Conservation (phyloP, 257 asterid genomes). For the Nicotiana tabacum region DNA sequence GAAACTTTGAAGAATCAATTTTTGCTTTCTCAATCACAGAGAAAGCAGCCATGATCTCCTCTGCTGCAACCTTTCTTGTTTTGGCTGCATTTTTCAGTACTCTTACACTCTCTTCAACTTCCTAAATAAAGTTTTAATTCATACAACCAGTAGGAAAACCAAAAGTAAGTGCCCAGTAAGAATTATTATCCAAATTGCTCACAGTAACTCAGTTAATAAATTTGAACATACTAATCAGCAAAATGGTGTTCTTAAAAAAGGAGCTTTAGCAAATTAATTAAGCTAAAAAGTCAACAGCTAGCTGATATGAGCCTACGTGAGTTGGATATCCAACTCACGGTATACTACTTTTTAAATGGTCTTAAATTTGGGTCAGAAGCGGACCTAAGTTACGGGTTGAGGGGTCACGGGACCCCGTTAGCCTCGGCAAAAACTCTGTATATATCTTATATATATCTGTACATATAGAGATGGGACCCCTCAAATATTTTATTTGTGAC, state of each 20-base stretch:
- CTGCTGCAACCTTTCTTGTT: constrained; percentile 60
- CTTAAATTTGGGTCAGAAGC: no score
- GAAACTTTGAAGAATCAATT: constrained; percentile 62
- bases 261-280: not conserved
- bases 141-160: not conserved
- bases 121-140: constrained; percentile 35
- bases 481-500: no score
- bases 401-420: no score
- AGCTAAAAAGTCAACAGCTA: not conserved
- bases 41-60: constrained; percentile 64
- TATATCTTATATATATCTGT: no score
- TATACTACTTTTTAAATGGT: no score
- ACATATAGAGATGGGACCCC: no score
- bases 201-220: not conserved
- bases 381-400: no score
- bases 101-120: constrained; percentile 60
- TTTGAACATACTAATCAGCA: not conserved
- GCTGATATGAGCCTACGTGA: no score
- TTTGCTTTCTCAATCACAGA: constrained; percentile 78
- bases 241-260: not conserved
- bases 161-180: not conserved
- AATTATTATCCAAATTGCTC: not conserved
- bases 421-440: no score
- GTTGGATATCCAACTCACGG: no score
- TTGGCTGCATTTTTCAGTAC: constrained; percentile 82